Evolutionary conservation across 2,329 filamentous ascomycete genomes (phyloP), one percentile per base, ranked within the genome.

Genomic region (Botryotinia globosa): DNA sequence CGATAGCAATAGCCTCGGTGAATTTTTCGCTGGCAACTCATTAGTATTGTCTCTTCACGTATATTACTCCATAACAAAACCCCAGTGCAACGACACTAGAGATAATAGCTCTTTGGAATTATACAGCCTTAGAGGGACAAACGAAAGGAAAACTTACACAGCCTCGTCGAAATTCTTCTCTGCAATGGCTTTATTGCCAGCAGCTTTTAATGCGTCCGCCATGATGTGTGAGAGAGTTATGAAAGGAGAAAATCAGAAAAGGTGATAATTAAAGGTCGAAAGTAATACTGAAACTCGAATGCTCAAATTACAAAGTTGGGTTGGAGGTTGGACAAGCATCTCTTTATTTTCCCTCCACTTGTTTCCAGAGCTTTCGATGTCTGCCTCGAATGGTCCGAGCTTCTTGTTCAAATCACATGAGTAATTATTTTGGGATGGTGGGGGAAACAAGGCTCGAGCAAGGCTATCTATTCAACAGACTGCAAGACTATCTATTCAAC

Each of bases 111-210:
- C n/a, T 22, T 51, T 9, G 14, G n/a, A n/a, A 29, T 62, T 54
- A 4, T 32, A 69, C 39, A 63, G 39, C 66, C 66, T 45, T 39
- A 32, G 42, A 63, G 71, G 75, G 74, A 70, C 75, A 74, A 76
- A 77, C 34, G 5, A 16, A 54, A 16, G 18, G 73, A 77, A 73
- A 76, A 90, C 93, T 84, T 88, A 98, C 95, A 97, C 90, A 81
- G 96, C 96, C 83, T 95, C 94, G 80, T 94, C 88, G 83, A 97
- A 99, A 84, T 98, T 94, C 88, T 98, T 98, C 75, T 93, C 94
- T 77, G 94, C 92, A 84, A 99, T 99, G 84, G 97, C 94, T 87
- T 97, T 97, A 88, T 99, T 99, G 86, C 95, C 96, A 82, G 96
- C 92, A 80, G 94, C 94, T 87, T 99, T 99, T 80, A 99, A 90